Base-by-base conservation (phyloP, 352 stramenopile species). In the Blastocystis sp. region DNA sequence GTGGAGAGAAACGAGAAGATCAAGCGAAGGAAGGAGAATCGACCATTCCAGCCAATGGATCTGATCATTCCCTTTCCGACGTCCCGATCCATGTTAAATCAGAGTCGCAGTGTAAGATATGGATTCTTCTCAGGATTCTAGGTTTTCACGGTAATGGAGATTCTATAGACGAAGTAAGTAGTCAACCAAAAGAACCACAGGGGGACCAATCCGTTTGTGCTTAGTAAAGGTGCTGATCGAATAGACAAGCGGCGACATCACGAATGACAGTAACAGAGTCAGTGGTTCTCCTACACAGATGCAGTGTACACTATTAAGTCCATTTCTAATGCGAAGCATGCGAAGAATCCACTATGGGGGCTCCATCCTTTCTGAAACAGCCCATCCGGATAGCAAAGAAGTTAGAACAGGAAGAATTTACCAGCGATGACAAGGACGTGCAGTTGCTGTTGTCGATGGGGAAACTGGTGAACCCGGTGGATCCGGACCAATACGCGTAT, bases 401-500 rank as follows among this genome's bases (percentile, higher is more conserved):
- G 46, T 4, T 48, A 51, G 4, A 53, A 24, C 14, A 6, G 4
- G 32, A 67, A 2, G 32, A 11, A 34, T 56, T 24, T 49, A 53
- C 7, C 32, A 51, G 42, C 46, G 36, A 53, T 51, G 63, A 75
- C 29, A 3, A 53, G 46, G 63, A 75, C 24, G 63, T 75, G 4
- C 57, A 69, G 24, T 24, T 69, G n/a, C 57, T 69, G n/a, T 69
- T 69, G n/a, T 69, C 57, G 4, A 42, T 69, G 57, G 21, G 57
- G 57, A 69, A 38, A 42, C 24, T 18, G 16, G 49, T n/a, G n/a
- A n/a, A n/a, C n/a, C 18, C 9, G 49, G 18, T 24, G 49, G 4
- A 27, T 11, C 11, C 4, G 11, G 51, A 59, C 2, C 32, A 27
- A 54, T 59, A 6, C 2, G 18, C 32, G 32, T 3, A 18, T 6